Conservation (phyloP, 148 eudicot genomes). For the Dianthus caryophyllus region DNA sequence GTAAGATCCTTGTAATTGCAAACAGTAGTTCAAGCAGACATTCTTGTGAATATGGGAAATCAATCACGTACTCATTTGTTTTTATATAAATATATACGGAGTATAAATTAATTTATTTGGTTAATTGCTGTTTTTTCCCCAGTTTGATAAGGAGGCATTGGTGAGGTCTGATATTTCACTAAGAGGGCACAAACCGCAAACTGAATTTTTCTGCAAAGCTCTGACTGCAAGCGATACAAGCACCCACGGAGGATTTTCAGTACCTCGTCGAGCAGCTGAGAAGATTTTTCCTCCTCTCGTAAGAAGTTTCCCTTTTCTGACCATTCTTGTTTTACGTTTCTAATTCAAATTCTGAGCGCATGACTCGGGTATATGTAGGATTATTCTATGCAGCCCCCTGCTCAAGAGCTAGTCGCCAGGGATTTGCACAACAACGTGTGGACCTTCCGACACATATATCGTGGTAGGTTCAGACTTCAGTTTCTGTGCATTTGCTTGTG, state of each 20-base stretch:
- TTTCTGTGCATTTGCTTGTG: background rate
- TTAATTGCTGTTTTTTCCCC: conserved; percentile 21
- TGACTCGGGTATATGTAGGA: conserved; percentile 44
- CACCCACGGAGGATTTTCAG: conserved; percentile 99
- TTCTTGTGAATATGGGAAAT: no score
- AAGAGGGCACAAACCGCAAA: conserved; percentile 75
- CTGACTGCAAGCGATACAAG: conserved; percentile 98
- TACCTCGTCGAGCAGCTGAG: conserved; percentile 97
- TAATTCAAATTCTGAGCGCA: conserved; percentile 12
- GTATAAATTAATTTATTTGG: no score
- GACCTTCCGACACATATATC: conserved; percentile 96
- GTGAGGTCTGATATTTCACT: conserved; percentile 85
- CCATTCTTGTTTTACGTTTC: background rate
- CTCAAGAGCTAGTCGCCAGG: conserved; percentile 87
- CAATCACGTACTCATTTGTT: no score
- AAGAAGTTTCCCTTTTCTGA: conserved; percentile 22
- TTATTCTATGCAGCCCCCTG: conserved; percentile 93
- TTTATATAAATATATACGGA: no score
- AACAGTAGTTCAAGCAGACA: no score
- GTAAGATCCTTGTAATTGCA: conserved; percentile 36
- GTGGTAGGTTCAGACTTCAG: conserved; percentile 54
- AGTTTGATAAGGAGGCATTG: conserved; percentile 92
- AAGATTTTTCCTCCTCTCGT: conserved; percentile 93
- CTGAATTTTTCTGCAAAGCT: conserved; percentile 94
- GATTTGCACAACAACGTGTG: conserved; percentile 85